Evolutionary conservation across 345 rosid genomes (phyloP).

Genomic region (Pugionium cornutum): DNA sequence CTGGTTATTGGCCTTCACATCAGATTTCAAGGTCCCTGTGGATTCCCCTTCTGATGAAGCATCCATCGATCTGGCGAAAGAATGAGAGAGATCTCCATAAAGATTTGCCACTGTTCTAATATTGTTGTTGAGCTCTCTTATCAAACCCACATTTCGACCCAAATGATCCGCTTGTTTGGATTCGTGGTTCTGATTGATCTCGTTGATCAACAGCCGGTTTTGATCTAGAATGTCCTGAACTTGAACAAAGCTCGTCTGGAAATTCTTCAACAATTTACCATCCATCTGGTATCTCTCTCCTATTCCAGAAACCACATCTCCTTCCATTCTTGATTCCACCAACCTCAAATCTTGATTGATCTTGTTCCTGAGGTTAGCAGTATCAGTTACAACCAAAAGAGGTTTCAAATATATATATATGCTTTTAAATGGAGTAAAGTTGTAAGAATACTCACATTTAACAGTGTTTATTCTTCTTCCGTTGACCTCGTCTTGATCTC

Average conservation of each 20-base stretch:
- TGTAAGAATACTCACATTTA: constrained; percentile 7
- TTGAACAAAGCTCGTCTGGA: constrained; percentile 75
- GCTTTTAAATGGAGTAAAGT: neutral
- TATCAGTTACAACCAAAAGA: neutral
- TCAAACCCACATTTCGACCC: constrained; percentile 75
- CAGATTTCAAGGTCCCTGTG: no score
- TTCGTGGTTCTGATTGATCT: constrained; percentile 86
- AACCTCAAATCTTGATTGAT: constrained; percentile 37
- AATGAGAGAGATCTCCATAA: constrained; percentile 79
- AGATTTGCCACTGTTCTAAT: constrained; percentile 81
- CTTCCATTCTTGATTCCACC: constrained; percentile 61
- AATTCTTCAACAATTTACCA: constrained; percentile 62
- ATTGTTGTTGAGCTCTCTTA: constrained; percentile 85
- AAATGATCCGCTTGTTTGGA: constrained; percentile 75
- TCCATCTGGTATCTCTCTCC: constrained; percentile 63
- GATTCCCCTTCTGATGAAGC: constrained; percentile 68
- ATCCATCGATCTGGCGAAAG: constrained; percentile 59
- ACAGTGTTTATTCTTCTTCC: constrained; percentile 13
- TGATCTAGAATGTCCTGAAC: constrained; percentile 83
- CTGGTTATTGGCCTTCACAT: no score
- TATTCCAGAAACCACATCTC: constrained; percentile 60
- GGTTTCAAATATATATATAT: no score
- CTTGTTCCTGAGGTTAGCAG: constrained; percentile 22
- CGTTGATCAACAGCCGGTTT: constrained; percentile 74
- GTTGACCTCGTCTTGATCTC: constrained; percentile 21